These are phyloP conservation scores for Fagopyrum esculentum DNA, from an alignment of 148 eudicot genomes.

Conservation along the genomic window DNA sequence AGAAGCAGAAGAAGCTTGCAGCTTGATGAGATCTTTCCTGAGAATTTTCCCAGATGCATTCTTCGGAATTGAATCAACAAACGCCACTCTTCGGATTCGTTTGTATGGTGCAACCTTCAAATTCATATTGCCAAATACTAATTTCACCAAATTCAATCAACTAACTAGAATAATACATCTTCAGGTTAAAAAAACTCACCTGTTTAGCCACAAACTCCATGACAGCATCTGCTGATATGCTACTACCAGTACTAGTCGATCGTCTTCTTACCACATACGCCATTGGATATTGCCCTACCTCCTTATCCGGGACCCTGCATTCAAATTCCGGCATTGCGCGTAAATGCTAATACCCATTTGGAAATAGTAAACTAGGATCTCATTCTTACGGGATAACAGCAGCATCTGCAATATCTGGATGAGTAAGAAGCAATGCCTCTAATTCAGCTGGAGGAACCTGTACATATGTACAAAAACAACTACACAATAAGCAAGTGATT, in stretches of 20 bases:
- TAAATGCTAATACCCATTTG: too few relatives aligned
- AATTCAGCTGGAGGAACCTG: conserved; percentile 18
- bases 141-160: neutral
- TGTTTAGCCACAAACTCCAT: conserved; percentile 79
- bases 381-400: conserved; percentile 93
- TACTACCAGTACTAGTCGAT: conserved; percentile 21
- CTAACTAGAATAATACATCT: neutral
- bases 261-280: conserved; percentile 81
- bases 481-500: conserved; percentile 27
- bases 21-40: conserved; percentile 79
- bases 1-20: conserved; percentile 46
- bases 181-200: conserved; percentile 30
- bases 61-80: conserved; percentile 68
- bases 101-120: conserved; percentile 94
- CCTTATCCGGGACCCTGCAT: conserved; percentile 78
- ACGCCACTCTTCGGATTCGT: conserved; percentile 68
- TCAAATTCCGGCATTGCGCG: neutral
- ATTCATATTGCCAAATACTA: neutral
- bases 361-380: neutral
- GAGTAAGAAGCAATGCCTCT: conserved; percentile 16
- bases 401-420: conserved; percentile 37
- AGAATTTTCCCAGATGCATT: conserved; percentile 92
- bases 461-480: conserved; percentile 30
- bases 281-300: conserved; percentile 89
- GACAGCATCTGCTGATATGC: conserved; percentile 44